A percentile compares a stretch with the other conserved stretches of the same genome.
Evolutionary conservation across 768 basidiomycete species (phyloP).

Genomic region (Trametes cingulata): DNA sequence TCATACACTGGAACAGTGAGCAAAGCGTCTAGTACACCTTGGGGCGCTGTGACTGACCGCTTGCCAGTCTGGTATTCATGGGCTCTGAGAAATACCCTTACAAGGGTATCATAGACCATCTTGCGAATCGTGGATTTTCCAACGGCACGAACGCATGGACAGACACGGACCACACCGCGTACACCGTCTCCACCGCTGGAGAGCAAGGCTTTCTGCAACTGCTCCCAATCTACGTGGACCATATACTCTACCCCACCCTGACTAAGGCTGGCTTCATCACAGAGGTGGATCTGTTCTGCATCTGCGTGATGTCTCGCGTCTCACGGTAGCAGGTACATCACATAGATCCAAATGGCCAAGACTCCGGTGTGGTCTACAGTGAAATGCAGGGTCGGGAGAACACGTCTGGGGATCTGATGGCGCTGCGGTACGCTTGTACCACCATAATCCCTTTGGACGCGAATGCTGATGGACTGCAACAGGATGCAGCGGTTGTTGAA

Average conservation of each 20-base stretch:
- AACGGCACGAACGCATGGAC: constrained; percentile 98
- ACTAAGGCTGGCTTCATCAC: constrained; percentile 81
- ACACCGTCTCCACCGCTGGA: constrained; percentile 95
- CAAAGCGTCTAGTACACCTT: constrained; percentile 17
- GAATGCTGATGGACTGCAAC: constrained; percentile 2
- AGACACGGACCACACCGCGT: constrained; percentile 91
- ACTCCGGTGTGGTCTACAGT: constrained; percentile 95
- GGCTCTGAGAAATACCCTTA: constrained; percentile 95
- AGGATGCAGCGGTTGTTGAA: constrained; percentile 84
- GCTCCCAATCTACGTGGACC: constrained; percentile 90
- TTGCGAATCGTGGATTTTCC: constrained; percentile 93
- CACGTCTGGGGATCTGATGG: constrained; percentile 88
- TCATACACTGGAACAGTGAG: constrained; percentile 94
- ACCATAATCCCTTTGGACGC: not conserved
- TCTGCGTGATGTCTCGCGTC: not conserved
- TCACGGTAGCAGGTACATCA: constrained; percentile 73
- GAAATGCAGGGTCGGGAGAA: constrained; percentile 98
- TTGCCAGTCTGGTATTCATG: constrained; percentile 80
- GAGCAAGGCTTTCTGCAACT: constrained; percentile 87
- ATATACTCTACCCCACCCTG: constrained; percentile 94
- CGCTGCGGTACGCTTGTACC: constrained; percentile 58
- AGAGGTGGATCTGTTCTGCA: constrained; percentile 37
- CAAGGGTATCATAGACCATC: constrained; percentile 92
- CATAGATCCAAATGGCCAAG: constrained; percentile 84
- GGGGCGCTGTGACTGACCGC: constrained; percentile 9